phyloP scores from a whole-genome alignment of 2,329 filamentous ascomycete genomes.

The Fusarium buxicola region DNA sequence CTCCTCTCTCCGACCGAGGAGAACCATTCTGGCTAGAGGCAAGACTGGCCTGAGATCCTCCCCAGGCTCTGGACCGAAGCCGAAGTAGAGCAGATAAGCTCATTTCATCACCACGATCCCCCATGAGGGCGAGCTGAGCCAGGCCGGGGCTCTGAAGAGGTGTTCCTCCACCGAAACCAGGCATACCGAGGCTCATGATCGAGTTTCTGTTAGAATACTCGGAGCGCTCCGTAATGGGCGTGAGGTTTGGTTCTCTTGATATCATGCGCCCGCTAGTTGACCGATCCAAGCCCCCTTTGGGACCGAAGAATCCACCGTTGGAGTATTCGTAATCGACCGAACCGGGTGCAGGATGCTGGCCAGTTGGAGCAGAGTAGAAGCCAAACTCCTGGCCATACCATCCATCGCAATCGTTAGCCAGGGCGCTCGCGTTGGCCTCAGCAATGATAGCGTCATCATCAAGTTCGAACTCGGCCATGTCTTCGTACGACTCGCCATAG shows the following conservation, averaged over 20 bases:
- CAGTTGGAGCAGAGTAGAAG: constrained; percentile 79
- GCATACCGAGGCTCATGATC: constrained; percentile 75
- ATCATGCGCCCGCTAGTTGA: constrained; percentile 79
- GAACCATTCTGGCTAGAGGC: constrained; percentile 65
- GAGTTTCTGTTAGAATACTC: constrained; percentile 97
- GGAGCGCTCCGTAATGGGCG: constrained; percentile 94
- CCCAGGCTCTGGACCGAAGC: constrained; percentile 81
- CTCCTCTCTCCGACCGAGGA: constrained; percentile 62
- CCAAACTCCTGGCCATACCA: constrained; percentile 98
- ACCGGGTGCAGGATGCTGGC: constrained; percentile 57
- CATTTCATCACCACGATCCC: constrained; percentile 71
- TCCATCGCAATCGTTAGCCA: constrained; percentile 91
- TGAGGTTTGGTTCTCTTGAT: constrained; percentile 89
- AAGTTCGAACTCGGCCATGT: constrained; percentile 74
- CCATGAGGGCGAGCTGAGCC: constrained; percentile 78
- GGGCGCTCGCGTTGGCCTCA: constrained; percentile 91
- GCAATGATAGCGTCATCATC: constrained; percentile 94
- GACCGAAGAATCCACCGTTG: constrained; percentile 91
- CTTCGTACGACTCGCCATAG: constrained; percentile 67
- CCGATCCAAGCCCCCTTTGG: constrained; percentile 73
- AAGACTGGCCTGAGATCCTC: constrained; percentile 81
- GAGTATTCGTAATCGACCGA: constrained; percentile 67
- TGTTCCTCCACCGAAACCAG: constrained; percentile 56
- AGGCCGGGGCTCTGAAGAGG: constrained; percentile 76
- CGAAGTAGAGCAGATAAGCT: constrained; percentile 78